Base-by-base conservation (phyloP, 179 eudicot species). In the Gypsophila paniculata region DNA sequence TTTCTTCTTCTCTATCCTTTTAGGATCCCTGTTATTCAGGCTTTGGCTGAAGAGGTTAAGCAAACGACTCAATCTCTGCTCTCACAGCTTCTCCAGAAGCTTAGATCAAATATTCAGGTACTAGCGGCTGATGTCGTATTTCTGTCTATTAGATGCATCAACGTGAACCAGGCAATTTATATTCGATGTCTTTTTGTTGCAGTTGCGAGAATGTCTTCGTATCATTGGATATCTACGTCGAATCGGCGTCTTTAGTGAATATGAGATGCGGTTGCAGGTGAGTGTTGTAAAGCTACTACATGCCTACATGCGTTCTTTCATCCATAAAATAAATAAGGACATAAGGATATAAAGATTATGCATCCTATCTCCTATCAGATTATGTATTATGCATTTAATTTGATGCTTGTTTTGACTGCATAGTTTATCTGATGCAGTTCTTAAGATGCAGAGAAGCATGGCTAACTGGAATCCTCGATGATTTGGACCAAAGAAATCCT, bases 241-340 rank as follows among this genome's bases (percentile, higher is more conserved):
- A 74, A 88, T 92, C 72, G 99, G 96, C 83, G 95, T 88, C 74
- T 95, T 88, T 65, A 90, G 85, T 44, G 96, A 95, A 78, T 92
- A 91, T 84, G 99, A 95, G 78, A 90, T 95, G 93, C 99, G 97
- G 65, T 82, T 92, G 78, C 97, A 91, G 97, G 99, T 95, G 77
- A 78, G 74, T n/a, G n/a, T n/a, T n/a, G n/a, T n/a, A n/a, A n/a
- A n/a, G n/a, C n/a, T n/a, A n/a, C n/a, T n/a, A n/a, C n/a, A n/a
- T n/a, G n/a, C n/a, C n/a, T n/a, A n/a, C n/a, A n/a, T n/a, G n/a
- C n/a, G n/a, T n/a, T n/a, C n/a, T 63, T 38, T 36, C 38, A 63
- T n/a, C n/a, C n/a, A n/a, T n/a, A n/a, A n/a, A n/a, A n/a, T n/a
- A n/a, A n/a, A 21, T 18, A n/a, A 36, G 52, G 29, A 39, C n/a